Conservation (phyloP, 192 early-diverging fungal species). For the Coemansia sp. region DNA sequence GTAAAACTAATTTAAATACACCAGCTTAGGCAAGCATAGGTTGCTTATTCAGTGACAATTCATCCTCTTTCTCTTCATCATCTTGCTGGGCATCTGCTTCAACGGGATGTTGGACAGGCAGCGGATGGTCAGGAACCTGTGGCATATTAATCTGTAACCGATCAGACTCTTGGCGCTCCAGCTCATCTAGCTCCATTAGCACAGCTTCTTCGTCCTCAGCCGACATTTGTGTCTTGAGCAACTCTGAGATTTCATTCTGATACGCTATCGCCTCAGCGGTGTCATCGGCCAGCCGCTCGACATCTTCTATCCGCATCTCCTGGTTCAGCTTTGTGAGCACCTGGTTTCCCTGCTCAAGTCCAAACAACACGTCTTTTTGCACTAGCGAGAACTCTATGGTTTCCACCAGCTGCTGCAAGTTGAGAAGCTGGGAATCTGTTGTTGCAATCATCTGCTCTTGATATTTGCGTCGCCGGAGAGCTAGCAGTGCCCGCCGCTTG, state of each 20-base stretch:
- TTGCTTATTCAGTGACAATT: conserved; percentile 16
- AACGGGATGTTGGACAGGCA: conserved; percentile 12
- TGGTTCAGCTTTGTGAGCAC: conserved; percentile 75
- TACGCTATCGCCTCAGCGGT: conserved; percentile 95
- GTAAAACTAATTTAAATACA: neutral
- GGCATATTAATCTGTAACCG: conserved; percentile 27
- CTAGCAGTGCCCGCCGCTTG: conserved; percentile 79
- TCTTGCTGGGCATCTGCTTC: conserved; percentile 1
- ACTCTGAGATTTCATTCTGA: conserved; percentile 76
- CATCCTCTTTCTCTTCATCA: conserved; percentile 21
- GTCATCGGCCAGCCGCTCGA: conserved; percentile 93
- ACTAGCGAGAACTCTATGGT: conserved; percentile 92
- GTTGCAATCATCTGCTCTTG: conserved; percentile 85
- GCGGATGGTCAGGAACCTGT: conserved; percentile 20
- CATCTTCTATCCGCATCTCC: conserved; percentile 85
- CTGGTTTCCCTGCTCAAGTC: conserved; percentile 80
- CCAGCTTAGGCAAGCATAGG: conserved; percentile 28
- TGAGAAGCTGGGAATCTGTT: conserved; percentile 86
- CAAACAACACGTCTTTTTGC: conserved; percentile 85
- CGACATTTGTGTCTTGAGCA: conserved; percentile 72
- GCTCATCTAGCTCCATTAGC: conserved; percentile 72
- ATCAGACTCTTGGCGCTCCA: conserved; percentile 52
- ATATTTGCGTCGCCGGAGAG: conserved; percentile 95
- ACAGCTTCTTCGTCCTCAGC: conserved; percentile 87
- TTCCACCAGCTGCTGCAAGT: conserved; percentile 82